Percentiles rank a stretch among this genome's conserved stretches.
These are phyloP conservation scores for Skeletonema marinoi DNA, from an alignment of 108 stramenopile genomes.

Conservation along the genomic window DNA sequence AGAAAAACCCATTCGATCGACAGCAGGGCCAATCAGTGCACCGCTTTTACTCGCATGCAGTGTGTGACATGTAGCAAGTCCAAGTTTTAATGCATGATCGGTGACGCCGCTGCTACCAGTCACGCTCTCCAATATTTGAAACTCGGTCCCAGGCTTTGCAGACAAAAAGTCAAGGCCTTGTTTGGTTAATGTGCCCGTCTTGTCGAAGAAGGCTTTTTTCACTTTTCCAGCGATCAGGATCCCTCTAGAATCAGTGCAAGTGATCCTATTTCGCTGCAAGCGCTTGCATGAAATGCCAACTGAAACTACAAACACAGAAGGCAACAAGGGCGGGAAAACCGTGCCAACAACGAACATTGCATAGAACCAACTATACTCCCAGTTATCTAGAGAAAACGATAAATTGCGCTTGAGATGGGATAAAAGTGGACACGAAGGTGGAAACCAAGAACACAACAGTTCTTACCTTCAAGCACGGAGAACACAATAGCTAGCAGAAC, in stretches of 20 bases:
- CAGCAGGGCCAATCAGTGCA: conserved; percentile 57
- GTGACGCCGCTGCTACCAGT: neutral
- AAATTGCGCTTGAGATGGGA: neutral
- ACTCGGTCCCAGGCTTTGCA: conserved; percentile 13
- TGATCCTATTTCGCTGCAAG: conserved; percentile 55
- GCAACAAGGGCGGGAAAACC: conserved; percentile 58
- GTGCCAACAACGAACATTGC: conserved; percentile 55
- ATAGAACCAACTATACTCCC: conserved; percentile 60
- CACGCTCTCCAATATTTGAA: neutral
- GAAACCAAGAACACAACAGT: neutral
- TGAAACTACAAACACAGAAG: conserved; percentile 71
- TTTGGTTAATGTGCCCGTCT: conserved; percentile 82
- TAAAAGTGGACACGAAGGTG: neutral
- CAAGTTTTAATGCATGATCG: conserved; percentile 32
- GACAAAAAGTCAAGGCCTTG: conserved; percentile 67
- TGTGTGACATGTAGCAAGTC: conserved; percentile 64
- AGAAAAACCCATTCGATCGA: conserved; percentile 59
- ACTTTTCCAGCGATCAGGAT: conserved; percentile 88
- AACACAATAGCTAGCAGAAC: conserved; percentile 49
- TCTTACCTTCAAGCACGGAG: conserved; percentile 28
- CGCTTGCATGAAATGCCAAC: conserved; percentile 67
- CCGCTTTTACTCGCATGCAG: conserved; percentile 35
- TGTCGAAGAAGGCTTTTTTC: conserved; percentile 78
- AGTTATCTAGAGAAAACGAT: conserved; percentile 28
- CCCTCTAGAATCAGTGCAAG: conserved; percentile 67